Conservation (phyloP, 306 rosid genomes). For the Quercus aquifolioides region DNA sequence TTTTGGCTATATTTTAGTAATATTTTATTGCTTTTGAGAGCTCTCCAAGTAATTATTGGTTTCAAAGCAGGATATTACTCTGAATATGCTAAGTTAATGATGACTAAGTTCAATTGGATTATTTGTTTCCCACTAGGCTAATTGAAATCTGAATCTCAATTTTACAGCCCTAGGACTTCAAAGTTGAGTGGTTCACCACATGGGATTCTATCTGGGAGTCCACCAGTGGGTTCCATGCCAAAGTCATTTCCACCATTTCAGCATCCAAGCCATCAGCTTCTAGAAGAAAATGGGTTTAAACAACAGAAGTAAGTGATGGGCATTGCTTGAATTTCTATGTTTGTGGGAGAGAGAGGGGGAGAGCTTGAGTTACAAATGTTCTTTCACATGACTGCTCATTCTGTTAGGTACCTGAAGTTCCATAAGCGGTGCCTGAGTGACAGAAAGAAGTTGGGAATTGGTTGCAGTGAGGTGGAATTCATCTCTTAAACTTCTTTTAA, state of each 20-base stretch:
- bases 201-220: conserved; percentile 73
- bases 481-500: conserved; percentile 22
- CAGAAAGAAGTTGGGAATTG: conserved; percentile 90
- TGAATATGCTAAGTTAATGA: conserved; percentile 10
- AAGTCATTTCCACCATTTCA: conserved; percentile 91
- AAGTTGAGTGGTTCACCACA: conserved; percentile 84
- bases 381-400: conserved; percentile 29
- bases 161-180: conserved; percentile 66
- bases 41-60: conserved; percentile 11
- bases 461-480: conserved; percentile 90
- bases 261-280: conserved; percentile 98
- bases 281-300: conserved; percentile 93
- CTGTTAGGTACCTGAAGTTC: conserved; percentile 76
- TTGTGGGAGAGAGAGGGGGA: background rate
- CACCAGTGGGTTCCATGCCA: conserved; percentile 97
- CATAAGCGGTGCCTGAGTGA: conserved; percentile 81
- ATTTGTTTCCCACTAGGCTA: conserved; percentile 14
- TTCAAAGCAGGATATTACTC: conserved; percentile 6
- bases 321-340: conserved; percentile 11
- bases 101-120: conserved; percentile 1
- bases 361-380: conserved; percentile 19
- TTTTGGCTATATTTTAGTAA: conserved; percentile 5
- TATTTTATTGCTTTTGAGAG: background rate
- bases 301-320: conserved; percentile 79
- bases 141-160: conserved; percentile 30